Evolutionary conservation across 2,329 filamentous ascomycete species (phyloP).

Genomic region (Arthrobotrys sinensis): DNA sequence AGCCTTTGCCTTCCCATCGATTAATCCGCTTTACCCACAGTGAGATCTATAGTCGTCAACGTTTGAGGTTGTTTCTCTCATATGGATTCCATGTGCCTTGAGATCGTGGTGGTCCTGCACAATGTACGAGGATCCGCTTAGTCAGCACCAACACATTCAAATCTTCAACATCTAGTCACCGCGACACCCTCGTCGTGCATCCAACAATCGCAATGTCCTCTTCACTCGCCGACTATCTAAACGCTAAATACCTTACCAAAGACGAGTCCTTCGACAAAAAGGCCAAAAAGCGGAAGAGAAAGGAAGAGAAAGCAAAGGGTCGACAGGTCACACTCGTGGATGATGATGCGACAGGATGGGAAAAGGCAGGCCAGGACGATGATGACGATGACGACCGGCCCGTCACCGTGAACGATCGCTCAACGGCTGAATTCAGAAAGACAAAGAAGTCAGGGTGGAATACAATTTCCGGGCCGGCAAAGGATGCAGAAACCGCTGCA

Average conservation of each 20-base stretch:
- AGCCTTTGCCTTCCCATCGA: not conserved
- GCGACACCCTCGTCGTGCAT: not conserved
- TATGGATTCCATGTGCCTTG: not conserved
- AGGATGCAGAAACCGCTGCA: conserved; percentile 74
- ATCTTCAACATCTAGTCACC: not conserved
- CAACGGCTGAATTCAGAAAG: conserved; percentile 68
- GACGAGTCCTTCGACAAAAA: conserved; percentile 73
- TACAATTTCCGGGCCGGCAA: conserved; percentile 61
- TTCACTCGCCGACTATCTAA: conserved; percentile 85
- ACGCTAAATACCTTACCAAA: conserved; percentile 85
- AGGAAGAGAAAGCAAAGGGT: conserved; percentile 68
- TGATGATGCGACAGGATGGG: conserved; percentile 75
- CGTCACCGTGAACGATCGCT: conserved; percentile 65
- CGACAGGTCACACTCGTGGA: conserved; percentile 76
- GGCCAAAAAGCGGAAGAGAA: conserved; percentile 77
- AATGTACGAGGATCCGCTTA: not conserved
- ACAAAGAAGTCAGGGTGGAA: conserved; percentile 54
- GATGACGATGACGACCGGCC: conserved; percentile 71
- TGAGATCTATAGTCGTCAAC: not conserved
- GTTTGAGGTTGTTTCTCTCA: no score
- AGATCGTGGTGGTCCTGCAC: not conserved
- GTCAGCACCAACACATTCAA: conserved; percentile 25
- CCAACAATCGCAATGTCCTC: conserved; percentile 69
- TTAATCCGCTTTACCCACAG: not conserved
- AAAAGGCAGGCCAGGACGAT: conserved; percentile 67